Evolutionary conservation across 2,329 filamentous ascomycete genomes (phyloP), one percentile per base, ranked within the genome.

Genomic region (Trichoderma semiorbis): DNA sequence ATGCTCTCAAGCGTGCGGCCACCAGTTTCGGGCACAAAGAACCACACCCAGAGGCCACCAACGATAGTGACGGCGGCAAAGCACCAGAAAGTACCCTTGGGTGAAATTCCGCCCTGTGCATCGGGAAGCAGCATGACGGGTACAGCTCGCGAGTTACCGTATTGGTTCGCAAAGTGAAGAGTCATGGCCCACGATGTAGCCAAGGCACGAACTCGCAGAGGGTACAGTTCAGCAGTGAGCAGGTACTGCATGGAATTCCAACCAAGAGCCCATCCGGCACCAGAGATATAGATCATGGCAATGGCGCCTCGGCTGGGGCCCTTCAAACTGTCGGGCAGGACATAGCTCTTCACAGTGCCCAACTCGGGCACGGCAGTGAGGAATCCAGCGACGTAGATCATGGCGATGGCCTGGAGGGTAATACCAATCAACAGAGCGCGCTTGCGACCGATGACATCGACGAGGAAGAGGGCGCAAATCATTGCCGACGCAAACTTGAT

Each of bases 201-300:
- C 11, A 94, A 81, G 5, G 92, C 91, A 70, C 92, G 88, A 64
- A 95, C 89, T 4, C 92, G 87, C 11, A 94, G 85, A 1, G 92
- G 92, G 83, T 93, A 95, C 73, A 95, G 86, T 78, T 95, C 92
- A 1, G 91, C 91, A 16, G 92, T 93, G 70, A 95, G 87, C 5
- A 95, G 85, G 78, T 94, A 95, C 81, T 94, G 92, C 85, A 93
- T 92, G 1, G 86, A 88, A 82, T 93, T 93, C 91, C 90, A 94
- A 43, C 88, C 90, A 3, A 92, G 82, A 3, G 91, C 90, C 90
- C 91, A 93, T 1, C 91, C 91, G 71, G 89, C 85, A 2, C 90
- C 91, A 0, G 87, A 90, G 24, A 93, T 67, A 78, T 91, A 93
- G 75, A 93, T 92, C 89, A 92, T 91, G 62, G 89, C 90, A 72